Evolutionary conservation across 75 land plant species (phyloP), one percentile per base, ranked within the genome.

Genomic region (Cryptomeria japonica): DNA sequence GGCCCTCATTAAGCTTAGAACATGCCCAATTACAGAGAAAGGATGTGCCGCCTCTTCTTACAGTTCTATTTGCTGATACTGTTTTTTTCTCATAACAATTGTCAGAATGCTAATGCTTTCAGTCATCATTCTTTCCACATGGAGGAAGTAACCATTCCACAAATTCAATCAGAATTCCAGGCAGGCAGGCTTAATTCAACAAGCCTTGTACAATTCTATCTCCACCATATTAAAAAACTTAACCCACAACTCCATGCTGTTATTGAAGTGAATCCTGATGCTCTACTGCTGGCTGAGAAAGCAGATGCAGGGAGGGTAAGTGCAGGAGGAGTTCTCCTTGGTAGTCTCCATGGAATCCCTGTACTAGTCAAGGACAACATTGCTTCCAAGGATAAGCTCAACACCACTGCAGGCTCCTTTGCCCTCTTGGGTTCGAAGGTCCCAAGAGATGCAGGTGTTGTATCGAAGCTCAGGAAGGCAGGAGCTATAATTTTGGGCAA

Each of bases 251-350:
- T 95, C 37, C 87, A 68, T 5, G 90, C 92, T 61, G 93, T 95
- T 8, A 84, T 95, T n/a, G 96, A 95, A 84, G 91, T 95, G 19
- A 94, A 93, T 77, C 96, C 94, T 2, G 96, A 93, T 32, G 94
- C 96, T 10, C 76, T 87, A 3, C 19, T 16, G 61, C 93, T 87
- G 68, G 96, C 95, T 3, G 88, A 90, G 32, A 31, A 70, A 34
- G 95, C 96, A 55, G 96, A 95, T 86, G n/a, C 25, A 51, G 88
- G 91, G 82, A 83, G 92, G 87, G 25, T 22, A 70, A 80, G 9
- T 25, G 37, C 41, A 14, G 53, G 86, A 31, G 44, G 86, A 38
- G 4, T 44, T n/a, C 61, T 3, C 4, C 9, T 80, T 9, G 38
- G 39, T 31, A 72, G 84, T 19, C 85, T 95, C 51, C 92, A 91